A percentile compares a stretch with the other conserved stretches of the same genome.
Evolutionary conservation across 352 stramenopile species (phyloP).

Genomic region (Hyaloperonospora arabidopsidis): DNA sequence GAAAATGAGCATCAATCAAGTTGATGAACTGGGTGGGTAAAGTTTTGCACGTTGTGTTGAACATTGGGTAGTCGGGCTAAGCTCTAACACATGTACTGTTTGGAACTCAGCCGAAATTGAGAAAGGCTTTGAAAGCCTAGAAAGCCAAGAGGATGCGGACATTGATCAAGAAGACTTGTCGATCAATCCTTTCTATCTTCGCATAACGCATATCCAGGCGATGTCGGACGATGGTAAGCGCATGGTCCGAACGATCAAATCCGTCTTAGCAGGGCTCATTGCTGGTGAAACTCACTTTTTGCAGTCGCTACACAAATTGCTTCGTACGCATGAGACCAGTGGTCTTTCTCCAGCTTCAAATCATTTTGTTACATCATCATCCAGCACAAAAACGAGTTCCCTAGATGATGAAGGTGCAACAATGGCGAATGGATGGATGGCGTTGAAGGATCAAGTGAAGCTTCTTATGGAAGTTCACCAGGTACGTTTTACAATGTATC

Average conservation of each 20-base stretch:
- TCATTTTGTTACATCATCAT: slow-evolving; percentile 34
- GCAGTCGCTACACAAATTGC: slow-evolving; percentile 44
- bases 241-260: slow-evolving; percentile 48
- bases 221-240: slow-evolving; percentile 60
- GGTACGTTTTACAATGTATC: slow-evolving; percentile 18
- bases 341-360: slow-evolving; percentile 22
- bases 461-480: slow-evolving; percentile 53
- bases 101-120: slow-evolving; percentile 58
- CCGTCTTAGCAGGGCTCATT: slow-evolving; percentile 51
- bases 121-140: slow-evolving; percentile 57
- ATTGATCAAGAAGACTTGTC: slow-evolving; percentile 38
- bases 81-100: slow-evolving; percentile 1
- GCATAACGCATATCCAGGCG: slow-evolving; percentile 56
- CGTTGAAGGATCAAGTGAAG: slow-evolving; percentile 52
- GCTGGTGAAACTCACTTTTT: slow-evolving; percentile 44
- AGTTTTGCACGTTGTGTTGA: not conserved
- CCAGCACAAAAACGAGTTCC: slow-evolving; percentile 22
- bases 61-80: not conserved
- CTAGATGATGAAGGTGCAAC: slow-evolving; percentile 40
- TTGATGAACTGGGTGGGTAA: slow-evolving; percentile 62
- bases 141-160: slow-evolving; percentile 34
- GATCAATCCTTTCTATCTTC: slow-evolving; percentile 57
- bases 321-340: slow-evolving; percentile 44
- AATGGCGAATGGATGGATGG: slow-evolving; percentile 51
- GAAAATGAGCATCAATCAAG: slow-evolving; percentile 37